phyloP scores from a whole-genome alignment of 2,329 filamentous ascomycete genomes.

The Aspergillus viridinutans region DNA sequence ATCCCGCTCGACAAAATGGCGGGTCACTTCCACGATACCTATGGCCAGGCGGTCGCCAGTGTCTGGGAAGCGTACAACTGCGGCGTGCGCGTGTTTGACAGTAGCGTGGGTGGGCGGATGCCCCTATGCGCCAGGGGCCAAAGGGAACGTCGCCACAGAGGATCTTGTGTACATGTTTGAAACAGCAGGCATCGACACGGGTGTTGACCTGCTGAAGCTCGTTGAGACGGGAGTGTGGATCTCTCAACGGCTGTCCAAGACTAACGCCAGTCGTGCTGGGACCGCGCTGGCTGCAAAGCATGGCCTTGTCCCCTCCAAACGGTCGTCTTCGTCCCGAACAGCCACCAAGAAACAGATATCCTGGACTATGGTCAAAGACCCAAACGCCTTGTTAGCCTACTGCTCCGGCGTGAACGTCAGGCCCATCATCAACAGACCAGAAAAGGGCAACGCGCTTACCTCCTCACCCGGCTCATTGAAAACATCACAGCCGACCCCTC shows the following conservation, averaged over 20 bases:
- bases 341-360: neutral
- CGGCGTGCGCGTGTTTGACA: conserved; percentile 74
- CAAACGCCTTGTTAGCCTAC: conserved; percentile 24
- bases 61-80: conserved; percentile 71
- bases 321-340: neutral
- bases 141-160: conserved; percentile 81
- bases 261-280: conserved; percentile 21
- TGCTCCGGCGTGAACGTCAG: conserved; percentile 29
- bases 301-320: neutral
- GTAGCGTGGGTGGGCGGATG: conserved; percentile 79
- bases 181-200: conserved; percentile 65
- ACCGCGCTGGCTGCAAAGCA: conserved; percentile 16
- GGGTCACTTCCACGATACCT: conserved; percentile 87
- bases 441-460: conserved; percentile 41
- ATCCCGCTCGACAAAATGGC: conserved; percentile 68
- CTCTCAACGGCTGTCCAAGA: conserved; percentile 41
- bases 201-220: conserved; percentile 60
- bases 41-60: conserved; percentile 80
- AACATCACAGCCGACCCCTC: conserved; percentile 18
- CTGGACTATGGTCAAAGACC: conserved; percentile 18
- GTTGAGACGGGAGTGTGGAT: conserved; percentile 71
- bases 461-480: conserved; percentile 1
- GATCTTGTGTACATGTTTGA: conserved; percentile 69
- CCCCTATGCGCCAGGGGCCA: conserved; percentile 79
- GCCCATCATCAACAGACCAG: conserved; percentile 31